Evolutionary conservation across 1,284 basidiomycete species (phyloP).

Genomic region (Ustilago bromivora): DNA sequence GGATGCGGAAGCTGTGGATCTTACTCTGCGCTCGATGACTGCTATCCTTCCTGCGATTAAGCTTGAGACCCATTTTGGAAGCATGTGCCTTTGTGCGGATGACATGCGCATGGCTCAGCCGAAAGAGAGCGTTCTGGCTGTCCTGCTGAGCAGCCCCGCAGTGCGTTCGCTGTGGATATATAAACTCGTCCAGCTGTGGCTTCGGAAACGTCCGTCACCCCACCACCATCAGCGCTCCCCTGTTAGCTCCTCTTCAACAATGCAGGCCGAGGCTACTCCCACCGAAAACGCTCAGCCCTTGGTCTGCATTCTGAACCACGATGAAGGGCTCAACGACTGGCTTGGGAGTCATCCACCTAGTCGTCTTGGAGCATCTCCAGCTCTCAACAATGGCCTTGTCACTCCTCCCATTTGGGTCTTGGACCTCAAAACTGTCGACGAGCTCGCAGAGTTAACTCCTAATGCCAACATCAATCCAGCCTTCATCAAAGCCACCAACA

Average conservation of each 20-base stretch:
- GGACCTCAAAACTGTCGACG: not conserved
- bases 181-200: not conserved
- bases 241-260: not conserved
- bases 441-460: slow-evolving; percentile 25
- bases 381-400: slow-evolving; percentile 14
- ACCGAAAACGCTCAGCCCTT: slow-evolving; percentile 6
- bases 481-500: slow-evolving; percentile 17
- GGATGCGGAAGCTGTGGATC: not conserved
- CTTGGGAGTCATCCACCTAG: slow-evolving; percentile 20
- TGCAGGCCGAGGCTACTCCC: not conserved
- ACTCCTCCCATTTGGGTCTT: slow-evolving; percentile 24
- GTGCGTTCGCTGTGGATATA: not conserved
- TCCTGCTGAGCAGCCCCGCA: not conserved
- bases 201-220: not conserved
- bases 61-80: not conserved
- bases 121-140: not conserved
- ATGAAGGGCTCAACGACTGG: slow-evolving; percentile 16
- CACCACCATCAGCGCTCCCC: not conserved
- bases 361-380: slow-evolving; percentile 16
- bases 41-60: slow-evolving; percentile 5
- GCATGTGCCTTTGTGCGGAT: slow-evolving; percentile 4
- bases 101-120: not conserved
- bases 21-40: not conserved
- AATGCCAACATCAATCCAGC: not conserved
- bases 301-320: slow-evolving; percentile 16